These are phyloP conservation scores for Capronia coronata DNA, from an alignment of 2,329 filamentous ascomycete species.

Conservation along the genomic window DNA sequence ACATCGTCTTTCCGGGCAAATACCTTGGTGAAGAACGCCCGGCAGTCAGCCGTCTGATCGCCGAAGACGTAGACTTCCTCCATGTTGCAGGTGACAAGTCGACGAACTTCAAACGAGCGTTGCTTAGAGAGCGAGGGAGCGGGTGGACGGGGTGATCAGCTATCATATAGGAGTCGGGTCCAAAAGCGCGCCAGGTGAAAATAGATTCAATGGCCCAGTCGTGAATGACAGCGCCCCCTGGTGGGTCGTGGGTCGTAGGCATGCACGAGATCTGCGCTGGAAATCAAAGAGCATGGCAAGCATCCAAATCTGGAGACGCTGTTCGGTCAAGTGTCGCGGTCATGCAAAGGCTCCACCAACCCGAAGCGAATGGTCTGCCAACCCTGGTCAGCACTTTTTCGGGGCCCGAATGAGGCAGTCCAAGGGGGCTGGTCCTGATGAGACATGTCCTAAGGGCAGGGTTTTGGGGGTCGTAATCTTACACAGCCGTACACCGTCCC, in stretches of 20 bases:
- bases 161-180: slow-evolving; percentile 26
- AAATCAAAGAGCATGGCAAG: slow-evolving; percentile 27
- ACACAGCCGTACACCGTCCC: slow-evolving; percentile 12
- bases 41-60: slow-evolving; percentile 42
- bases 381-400: slow-evolving; percentile 19
- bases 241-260: slow-evolving; percentile 25
- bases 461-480: slow-evolving; percentile 18
- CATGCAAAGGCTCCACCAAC: slow-evolving; percentile 23
- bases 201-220: slow-evolving; percentile 25
- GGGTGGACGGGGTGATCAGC: slow-evolving; percentile 19
- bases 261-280: slow-evolving; percentile 27
- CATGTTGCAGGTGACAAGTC: slow-evolving; percentile 25
- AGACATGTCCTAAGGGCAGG: slow-evolving; percentile 9
- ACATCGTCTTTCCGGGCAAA: slow-evolving; percentile 40
- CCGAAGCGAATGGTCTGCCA: slow-evolving; percentile 14
- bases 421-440: slow-evolving; percentile 18
- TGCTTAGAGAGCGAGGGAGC: slow-evolving; percentile 20
- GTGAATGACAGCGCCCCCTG: slow-evolving; percentile 22
- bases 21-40: slow-evolving; percentile 38
- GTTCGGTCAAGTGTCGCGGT: slow-evolving; percentile 23
- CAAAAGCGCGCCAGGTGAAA: slow-evolving; percentile 21
- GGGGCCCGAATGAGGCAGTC: slow-evolving; percentile 25
- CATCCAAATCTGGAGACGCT: slow-evolving; percentile 28
- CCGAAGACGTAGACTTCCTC: slow-evolving; percentile 42
- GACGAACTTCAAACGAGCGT: slow-evolving; percentile 27